Conservation (phyloP, 805 yeast genomes). For the Kodamaea nitidulidarum region DNA sequence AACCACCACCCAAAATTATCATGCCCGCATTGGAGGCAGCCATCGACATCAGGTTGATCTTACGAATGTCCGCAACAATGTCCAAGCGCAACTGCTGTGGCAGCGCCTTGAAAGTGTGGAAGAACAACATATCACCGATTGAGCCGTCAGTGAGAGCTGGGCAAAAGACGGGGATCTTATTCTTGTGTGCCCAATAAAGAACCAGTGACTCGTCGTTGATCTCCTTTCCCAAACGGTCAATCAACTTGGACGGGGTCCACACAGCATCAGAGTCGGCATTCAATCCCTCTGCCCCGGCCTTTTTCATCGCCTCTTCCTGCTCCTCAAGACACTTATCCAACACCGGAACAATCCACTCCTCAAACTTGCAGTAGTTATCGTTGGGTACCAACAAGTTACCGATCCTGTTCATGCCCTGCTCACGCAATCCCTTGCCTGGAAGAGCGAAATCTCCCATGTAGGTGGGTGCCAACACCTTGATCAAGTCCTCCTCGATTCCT, state of each 20-base stretch:
- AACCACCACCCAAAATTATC: conserved; percentile 94
- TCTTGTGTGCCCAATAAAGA: conserved; percentile 96
- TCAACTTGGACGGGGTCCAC: conserved; percentile 93
- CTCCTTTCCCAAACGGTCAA: conserved; percentile 92
- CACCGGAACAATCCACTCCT: conserved; percentile 97
- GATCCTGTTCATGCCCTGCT: conserved; percentile 95
- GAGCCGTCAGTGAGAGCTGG: conserved; percentile 98
- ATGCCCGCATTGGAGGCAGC: conserved; percentile 92
- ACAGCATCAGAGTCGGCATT: conserved; percentile 63
- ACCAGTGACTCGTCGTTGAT: conserved; percentile 92
- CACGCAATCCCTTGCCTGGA: conserved; percentile 78
- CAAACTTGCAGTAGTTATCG: conserved; percentile 95
- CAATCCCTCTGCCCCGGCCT: conserved; percentile 47
- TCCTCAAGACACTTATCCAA: conserved; percentile 84
- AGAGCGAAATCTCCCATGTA: conserved; percentile 87
- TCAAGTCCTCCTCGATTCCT: conserved; percentile 95
- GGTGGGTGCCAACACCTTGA: conserved; percentile 95
- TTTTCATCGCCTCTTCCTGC: conserved; percentile 63
- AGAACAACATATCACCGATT: conserved; percentile 97
- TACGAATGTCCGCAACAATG: conserved; percentile 89
- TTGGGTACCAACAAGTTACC: conserved; percentile 96
- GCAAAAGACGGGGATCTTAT: conserved; percentile 92
- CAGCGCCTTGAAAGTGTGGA: conserved; percentile 94
- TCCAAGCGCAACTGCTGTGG: conserved; percentile 88
- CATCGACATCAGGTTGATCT: conserved; percentile 90